Evolutionary conservation across 1,284 basidiomycete species (phyloP).

Genomic region (Microbotryum violaceum): DNA sequence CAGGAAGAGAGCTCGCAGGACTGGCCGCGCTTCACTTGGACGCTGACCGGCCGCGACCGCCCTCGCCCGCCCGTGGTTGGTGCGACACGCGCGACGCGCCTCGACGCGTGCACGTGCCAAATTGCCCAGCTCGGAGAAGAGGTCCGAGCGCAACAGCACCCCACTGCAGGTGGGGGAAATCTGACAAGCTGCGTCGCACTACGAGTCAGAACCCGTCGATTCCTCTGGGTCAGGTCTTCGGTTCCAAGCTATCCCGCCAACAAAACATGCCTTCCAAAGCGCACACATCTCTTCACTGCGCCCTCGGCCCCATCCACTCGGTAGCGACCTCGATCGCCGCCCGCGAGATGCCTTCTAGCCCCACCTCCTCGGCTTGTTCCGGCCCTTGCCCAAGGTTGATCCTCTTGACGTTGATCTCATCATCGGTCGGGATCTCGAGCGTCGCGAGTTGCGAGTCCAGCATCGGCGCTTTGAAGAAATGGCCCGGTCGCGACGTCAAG

Average conservation of each 20-base stretch:
- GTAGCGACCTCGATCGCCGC: conserved; percentile 3
- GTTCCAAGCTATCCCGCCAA: no score
- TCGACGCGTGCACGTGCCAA: background rate
- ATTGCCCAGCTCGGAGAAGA: background rate
- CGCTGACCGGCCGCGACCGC: no score
- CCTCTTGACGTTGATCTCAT: conserved; percentile 16
- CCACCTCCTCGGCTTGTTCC: conserved; percentile 18
- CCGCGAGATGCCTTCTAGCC: conserved; percentile 13
- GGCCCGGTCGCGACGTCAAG: conserved; percentile 63
- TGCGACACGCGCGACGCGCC: background rate
- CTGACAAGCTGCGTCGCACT: no score
- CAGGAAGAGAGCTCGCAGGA: no score
- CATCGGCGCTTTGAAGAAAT: conserved; percentile 87
- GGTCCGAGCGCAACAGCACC: background rate
- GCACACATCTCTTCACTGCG: no score
- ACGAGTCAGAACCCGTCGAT: background rate
- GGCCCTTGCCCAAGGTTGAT: conserved; percentile 21
- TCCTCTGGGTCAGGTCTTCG: no score
- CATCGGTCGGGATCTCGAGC: conserved; percentile 49
- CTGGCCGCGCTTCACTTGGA: no score
- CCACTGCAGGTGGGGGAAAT: no score
- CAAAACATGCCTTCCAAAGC: no score
- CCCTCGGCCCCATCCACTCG: background rate
- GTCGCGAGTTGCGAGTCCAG: conserved; percentile 74
- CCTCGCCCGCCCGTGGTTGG: no score